These are phyloP conservation scores for Chlorella sp. DNA, from an alignment of 139 green algal species.

Conservation along the genomic window DNA sequence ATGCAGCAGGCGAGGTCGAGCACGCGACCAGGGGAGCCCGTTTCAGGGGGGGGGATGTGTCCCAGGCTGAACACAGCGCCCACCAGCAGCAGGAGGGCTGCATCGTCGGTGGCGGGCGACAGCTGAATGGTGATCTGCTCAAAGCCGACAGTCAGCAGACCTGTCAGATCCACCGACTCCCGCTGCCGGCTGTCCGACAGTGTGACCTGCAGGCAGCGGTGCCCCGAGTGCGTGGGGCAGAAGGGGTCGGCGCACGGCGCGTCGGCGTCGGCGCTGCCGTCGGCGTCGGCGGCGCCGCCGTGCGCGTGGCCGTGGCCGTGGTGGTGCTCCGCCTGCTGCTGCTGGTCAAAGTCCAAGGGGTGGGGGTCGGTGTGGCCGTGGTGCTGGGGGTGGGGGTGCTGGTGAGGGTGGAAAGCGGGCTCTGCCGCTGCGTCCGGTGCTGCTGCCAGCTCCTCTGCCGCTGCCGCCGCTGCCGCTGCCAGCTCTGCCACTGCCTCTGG, in stretches of 20 bases:
- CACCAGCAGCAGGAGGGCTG: no score
- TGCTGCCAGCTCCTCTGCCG: slow-evolving; percentile 2
- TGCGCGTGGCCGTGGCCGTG: slow-evolving; percentile 16
- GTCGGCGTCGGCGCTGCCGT: slow-evolving; percentile 12
- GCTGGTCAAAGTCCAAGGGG: no score
- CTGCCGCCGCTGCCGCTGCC: background rate
- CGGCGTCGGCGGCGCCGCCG: background rate
- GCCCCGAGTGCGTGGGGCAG: slow-evolving; percentile 14
- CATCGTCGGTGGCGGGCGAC: background rate
- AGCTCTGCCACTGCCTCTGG: no score
- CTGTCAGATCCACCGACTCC: background rate
- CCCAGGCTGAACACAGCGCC: no score
- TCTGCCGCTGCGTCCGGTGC: background rate
- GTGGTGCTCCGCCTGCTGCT: background rate
- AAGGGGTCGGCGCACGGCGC: slow-evolving; percentile 3
- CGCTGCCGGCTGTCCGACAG: slow-evolving; percentile 6
- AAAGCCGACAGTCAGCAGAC: slow-evolving; percentile 7
- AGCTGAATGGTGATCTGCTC: slow-evolving; percentile 15
- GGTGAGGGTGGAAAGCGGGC: no score
- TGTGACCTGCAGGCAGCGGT: slow-evolving; percentile 22
- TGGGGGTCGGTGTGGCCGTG: no score
- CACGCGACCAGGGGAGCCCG: no score
- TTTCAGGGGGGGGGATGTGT: no score
- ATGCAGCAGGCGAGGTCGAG: no score
- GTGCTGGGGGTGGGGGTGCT: no score